Evolutionary conservation across 495 filamentous ascomycete genomes (phyloP).

Genomic region (Daldinia bambusicola): DNA sequence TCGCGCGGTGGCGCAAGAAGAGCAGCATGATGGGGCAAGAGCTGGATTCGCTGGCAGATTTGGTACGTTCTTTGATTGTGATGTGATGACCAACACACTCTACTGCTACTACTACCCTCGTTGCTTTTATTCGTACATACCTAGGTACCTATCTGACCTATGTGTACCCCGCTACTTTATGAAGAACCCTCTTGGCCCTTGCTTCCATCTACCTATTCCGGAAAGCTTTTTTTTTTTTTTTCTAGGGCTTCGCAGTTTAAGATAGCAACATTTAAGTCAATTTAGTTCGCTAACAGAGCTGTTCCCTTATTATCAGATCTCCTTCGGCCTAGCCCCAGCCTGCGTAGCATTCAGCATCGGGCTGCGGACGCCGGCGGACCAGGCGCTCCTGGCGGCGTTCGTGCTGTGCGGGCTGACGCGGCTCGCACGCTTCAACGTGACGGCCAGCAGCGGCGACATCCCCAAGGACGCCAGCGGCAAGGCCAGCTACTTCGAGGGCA

Average conservation of each 20-base stretch:
- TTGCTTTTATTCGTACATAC: too few species aligned
- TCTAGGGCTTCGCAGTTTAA: background rate
- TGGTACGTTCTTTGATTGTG: slow-evolving; percentile 66
- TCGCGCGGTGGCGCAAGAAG: slow-evolving; percentile 95
- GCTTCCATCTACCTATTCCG: background rate
- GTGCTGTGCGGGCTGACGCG: slow-evolving; percentile 95
- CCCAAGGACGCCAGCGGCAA: slow-evolving; percentile 94
- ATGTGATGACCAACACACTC: too few species aligned
- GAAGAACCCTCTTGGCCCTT: background rate
- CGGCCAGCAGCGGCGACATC: slow-evolving; percentile 71
- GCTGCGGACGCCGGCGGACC: slow-evolving; percentile 85
- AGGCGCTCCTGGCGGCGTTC: slow-evolving; percentile 85
- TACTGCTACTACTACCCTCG: too few species aligned
- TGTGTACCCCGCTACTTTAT: slow-evolving; percentile 1
- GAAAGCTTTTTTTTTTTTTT: too few species aligned
- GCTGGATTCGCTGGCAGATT: slow-evolving; percentile 94
- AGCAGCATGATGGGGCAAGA: slow-evolving; percentile 97
- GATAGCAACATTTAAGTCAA: background rate
- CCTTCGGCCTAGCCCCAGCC: slow-evolving; percentile 93
- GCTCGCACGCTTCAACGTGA: slow-evolving; percentile 97
- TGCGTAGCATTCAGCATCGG: slow-evolving; percentile 88
- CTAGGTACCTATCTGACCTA: too few species aligned
- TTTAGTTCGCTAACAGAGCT: background rate
- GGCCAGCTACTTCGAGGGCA: slow-evolving; percentile 94
- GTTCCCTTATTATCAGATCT: slow-evolving; percentile 71